Evolutionary conservation across 179 eudicot genomes (phyloP), one percentile per base, ranked within the genome.

Genomic region (Camellia oleifera): DNA sequence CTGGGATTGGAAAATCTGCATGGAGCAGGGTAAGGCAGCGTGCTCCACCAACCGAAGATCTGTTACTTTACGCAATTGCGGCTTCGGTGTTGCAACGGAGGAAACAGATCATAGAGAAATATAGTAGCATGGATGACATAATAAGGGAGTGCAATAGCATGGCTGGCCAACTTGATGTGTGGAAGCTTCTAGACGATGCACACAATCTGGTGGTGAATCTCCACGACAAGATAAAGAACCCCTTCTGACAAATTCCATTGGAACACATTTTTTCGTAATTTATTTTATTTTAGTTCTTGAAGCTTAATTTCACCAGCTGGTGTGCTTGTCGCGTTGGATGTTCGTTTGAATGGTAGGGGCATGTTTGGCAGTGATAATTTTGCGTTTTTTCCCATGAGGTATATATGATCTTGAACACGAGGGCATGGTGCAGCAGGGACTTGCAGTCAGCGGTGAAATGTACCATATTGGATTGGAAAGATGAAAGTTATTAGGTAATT

Each of bases 121-220:
- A 93, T 72, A 89, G 83, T 81, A 91, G 98, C 89, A 91, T 93
- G 96, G 98, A 94, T 78, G 98, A 94, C 84, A 94, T 94, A 14
- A 76, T 94, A 70, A 86, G 96, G 96, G 98, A 94, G 81, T 94
- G 98, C 81, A 94, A 94, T 67, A 87, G 85, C 79, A 93, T 93
- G 98, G 91, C 98, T 42, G 98, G 98, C 57, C 96, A 90, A 9
- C 93, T 94, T 10, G 97, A 94, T 83, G 94, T 94, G 15, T 94
- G 98, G 98, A 94, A 89, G 86, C 97, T 94, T 68, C 83, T 94
- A 8, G 93, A 94, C 53, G 96, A 90, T 78, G 98, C 97, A 0
- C 98, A 94, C 77, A 84, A 84, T 72, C 86, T 94, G 92, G 98
- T 94, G 58, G 92, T 90, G 60, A 91, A 79, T 44, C 96, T 94